phyloP scores from a whole-genome alignment of 2,329 filamentous ascomycete species.

The Pestalotiopsis sp. region DNA sequence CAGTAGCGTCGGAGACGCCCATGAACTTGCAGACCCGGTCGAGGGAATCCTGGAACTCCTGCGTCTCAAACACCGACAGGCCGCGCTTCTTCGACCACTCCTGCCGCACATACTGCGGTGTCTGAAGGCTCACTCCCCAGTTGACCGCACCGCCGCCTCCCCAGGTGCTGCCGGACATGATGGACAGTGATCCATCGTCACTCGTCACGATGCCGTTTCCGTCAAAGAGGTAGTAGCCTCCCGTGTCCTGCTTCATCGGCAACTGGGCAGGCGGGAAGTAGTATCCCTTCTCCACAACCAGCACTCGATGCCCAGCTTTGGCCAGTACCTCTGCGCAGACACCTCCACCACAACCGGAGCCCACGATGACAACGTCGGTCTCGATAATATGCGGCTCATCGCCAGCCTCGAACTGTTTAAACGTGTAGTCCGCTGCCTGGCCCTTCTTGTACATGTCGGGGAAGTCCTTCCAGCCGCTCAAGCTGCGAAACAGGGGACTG shows the following conservation, averaged over 20 bases:
- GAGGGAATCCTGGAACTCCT: slow-evolving; percentile 62
- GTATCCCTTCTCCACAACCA: slow-evolving; percentile 72
- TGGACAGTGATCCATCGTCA: slow-evolving; percentile 52
- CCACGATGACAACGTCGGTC: slow-evolving; percentile 71
- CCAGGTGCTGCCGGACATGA: slow-evolving; percentile 65
- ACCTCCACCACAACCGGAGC: slow-evolving; percentile 71
- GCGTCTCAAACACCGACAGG: slow-evolving; percentile 65
- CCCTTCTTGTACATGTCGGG: slow-evolving; percentile 38
- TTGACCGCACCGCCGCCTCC: slow-evolving; percentile 77
- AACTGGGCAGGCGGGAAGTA: slow-evolving; percentile 65
- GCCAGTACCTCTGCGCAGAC: slow-evolving; percentile 71
- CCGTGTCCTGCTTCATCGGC: slow-evolving; percentile 63
- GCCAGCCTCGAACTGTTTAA: slow-evolving; percentile 43
- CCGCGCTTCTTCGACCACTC: slow-evolving; percentile 64
- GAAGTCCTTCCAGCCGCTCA: slow-evolving; percentile 48
- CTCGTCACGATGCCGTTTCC: slow-evolving; percentile 51
- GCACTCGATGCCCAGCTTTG: slow-evolving; percentile 50
- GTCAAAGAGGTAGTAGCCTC: slow-evolving; percentile 59
- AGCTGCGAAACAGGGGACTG: slow-evolving; percentile 42
- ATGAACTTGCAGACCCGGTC: slow-evolving; percentile 47
- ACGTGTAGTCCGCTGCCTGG: slow-evolving; percentile 44
- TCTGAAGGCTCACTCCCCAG: slow-evolving; percentile 57
- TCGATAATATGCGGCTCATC: slow-evolving; percentile 54
- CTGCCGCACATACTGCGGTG: slow-evolving; percentile 65
- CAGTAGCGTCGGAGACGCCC: slow-evolving; percentile 38